Conservation (phyloP, 2,329 filamentous ascomycete species). For the Seiridium unicorne region DNA sequence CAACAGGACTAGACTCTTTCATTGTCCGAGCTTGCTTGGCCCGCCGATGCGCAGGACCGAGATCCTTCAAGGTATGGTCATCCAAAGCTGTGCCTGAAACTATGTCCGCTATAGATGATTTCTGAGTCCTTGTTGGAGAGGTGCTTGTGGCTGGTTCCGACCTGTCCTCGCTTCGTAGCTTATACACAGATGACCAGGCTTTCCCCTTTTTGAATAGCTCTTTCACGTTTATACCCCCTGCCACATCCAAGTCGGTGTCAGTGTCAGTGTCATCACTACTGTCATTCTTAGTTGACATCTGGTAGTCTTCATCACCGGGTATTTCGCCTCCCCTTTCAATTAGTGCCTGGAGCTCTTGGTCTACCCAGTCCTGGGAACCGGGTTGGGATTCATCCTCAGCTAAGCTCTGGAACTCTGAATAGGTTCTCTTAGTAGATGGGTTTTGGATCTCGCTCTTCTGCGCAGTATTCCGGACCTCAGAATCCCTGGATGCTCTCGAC, state of each 20-base stretch:
- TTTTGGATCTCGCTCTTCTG: too few species aligned
- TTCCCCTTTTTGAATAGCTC: too few species aligned
- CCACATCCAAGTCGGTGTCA: conserved; percentile 4
- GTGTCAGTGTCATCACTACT: conserved; percentile 1
- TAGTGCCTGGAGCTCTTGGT: conserved; percentile 15
- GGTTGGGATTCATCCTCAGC: conserved; percentile 5
- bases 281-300: conserved; percentile 11
- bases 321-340: conserved; percentile 20
- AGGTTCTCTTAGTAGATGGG: neutral
- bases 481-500: too few species aligned
- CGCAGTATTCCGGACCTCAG: too few species aligned
- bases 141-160: neutral
- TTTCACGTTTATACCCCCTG: neutral
- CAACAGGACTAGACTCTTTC: too few species aligned
- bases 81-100: too few species aligned
- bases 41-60: too few species aligned
- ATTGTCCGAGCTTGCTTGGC: too few species aligned
- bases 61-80: too few species aligned
- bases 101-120: too few species aligned
- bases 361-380: conserved; percentile 10
- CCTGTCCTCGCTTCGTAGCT: neutral
- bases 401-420: neutral
- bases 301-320: conserved; percentile 24
- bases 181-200: neutral
- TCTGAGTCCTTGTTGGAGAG: too few species aligned